Conservation (phyloP, 2,329 filamentous ascomycete species). For the Tolypocladium tundrense region DNA sequence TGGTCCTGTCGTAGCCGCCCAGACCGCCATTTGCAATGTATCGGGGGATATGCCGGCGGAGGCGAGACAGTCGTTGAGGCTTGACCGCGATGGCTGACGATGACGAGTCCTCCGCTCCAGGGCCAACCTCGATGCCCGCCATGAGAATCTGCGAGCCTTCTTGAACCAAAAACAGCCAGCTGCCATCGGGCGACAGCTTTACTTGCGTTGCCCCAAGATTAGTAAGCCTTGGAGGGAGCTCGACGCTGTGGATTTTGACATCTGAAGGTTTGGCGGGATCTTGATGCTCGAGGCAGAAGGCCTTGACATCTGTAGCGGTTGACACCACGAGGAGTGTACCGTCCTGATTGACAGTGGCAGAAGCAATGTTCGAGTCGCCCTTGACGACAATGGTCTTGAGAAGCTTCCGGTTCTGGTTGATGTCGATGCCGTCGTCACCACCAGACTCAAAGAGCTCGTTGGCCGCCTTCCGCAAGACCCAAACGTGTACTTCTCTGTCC, state of each 20-base stretch:
- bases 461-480: slow-evolving; percentile 46
- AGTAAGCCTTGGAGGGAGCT: slow-evolving; percentile 47
- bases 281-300: slow-evolving; percentile 57
- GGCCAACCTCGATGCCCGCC: slow-evolving; percentile 15
- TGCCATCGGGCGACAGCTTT: slow-evolving; percentile 57
- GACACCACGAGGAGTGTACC: slow-evolving; percentile 68
- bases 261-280: slow-evolving; percentile 41
- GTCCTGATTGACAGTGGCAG: slow-evolving; percentile 58
- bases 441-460: slow-evolving; percentile 32
- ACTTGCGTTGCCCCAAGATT: slow-evolving; percentile 58
- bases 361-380: slow-evolving; percentile 76
- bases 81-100: slow-evolving; percentile 17
- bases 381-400: slow-evolving; percentile 58
- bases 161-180: slow-evolving; percentile 58
- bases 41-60: slow-evolving; percentile 44
- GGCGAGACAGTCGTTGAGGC: slow-evolving; percentile 38
- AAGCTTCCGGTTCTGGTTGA: slow-evolving; percentile 49
- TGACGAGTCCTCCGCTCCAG: slow-evolving; percentile 6
- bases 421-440: slow-evolving; percentile 29
- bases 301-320: slow-evolving; percentile 63
- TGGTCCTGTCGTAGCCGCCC: slow-evolving; percentile 65
- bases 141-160: slow-evolving; percentile 49
- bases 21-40: slow-evolving; percentile 53
- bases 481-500: slow-evolving; percentile 79
- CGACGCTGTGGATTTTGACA: slow-evolving; percentile 61